phyloP scores from a whole-genome alignment of 75 land plant species.

The Isoetes taiwanensis region DNA sequence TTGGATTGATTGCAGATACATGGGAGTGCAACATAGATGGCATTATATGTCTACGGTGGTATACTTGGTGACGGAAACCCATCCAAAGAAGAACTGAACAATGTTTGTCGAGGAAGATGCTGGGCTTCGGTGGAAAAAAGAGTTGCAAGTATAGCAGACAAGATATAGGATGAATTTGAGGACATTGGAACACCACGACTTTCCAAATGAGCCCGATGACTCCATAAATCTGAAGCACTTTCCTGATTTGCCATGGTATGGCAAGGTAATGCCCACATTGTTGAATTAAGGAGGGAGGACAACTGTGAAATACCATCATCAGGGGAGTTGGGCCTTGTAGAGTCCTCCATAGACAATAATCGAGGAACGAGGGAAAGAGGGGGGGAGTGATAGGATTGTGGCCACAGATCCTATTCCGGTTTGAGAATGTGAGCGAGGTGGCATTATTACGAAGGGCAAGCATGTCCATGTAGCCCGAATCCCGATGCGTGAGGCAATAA shows the following conservation, averaged over 20 bases:
- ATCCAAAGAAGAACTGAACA: constrained; percentile 4
- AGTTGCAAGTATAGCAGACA: background rate
- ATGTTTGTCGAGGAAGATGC: background rate
- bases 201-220: background rate
- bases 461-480: background rate
- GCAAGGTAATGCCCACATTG: constrained; percentile 1
- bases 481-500: background rate
- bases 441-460: constrained; percentile 10
- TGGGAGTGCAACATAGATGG: too few relatives aligned
- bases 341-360: background rate
- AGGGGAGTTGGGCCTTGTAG: too few relatives aligned
- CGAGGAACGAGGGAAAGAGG: constrained; percentile 5
- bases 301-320: background rate
- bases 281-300: background rate
- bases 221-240: background rate
- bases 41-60: too few relatives aligned
- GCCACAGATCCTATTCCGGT: background rate
- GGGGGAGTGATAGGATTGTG: constrained; percentile 17
- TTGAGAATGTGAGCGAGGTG: background rate
- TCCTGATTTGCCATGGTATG: background rate
- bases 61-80: constrained; percentile 3
- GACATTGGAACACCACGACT: background rate
- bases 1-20: too few relatives aligned
- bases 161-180: background rate
- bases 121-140: background rate